These are phyloP conservation scores for Lactarius akahatsu DNA, from an alignment of 768 basidiomycete species.

Conservation along the genomic window DNA sequence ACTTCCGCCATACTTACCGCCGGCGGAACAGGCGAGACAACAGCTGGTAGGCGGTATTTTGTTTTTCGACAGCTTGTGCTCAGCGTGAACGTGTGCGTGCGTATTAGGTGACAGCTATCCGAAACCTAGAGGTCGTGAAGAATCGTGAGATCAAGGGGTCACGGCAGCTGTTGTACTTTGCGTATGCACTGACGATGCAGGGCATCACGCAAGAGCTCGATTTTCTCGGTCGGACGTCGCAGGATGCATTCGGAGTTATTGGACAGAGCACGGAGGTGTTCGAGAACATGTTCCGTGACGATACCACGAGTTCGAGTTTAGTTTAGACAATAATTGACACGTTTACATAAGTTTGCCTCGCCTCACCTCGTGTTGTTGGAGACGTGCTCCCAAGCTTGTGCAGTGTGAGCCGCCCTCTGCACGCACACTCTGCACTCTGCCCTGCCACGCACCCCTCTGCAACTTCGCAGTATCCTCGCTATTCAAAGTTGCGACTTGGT, in stretches of 20 bases:
- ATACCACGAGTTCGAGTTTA: neutral
- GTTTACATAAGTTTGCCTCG: no score
- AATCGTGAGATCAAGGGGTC: slow-evolving; percentile 79
- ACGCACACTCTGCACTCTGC: neutral
- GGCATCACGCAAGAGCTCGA: slow-evolving; percentile 91
- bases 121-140: slow-evolving; percentile 84
- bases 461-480: neutral
- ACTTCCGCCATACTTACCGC: slow-evolving; percentile 94
- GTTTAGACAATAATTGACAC: neutral
- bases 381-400: no score
- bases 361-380: neutral
- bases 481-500: neutral
- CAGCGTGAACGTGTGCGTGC: neutral
- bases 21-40: slow-evolving; percentile 81
- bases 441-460: neutral
- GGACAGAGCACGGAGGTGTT: slow-evolving; percentile 81
- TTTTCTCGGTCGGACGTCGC: slow-evolving; percentile 72
- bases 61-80: neutral
- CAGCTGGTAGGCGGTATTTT: slow-evolving; percentile 54
- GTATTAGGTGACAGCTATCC: slow-evolving; percentile 73
- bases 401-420: neutral
- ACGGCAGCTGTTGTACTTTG: slow-evolving; percentile 86
- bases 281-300: slow-evolving; percentile 63
- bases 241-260: slow-evolving; percentile 91
- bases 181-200: slow-evolving; percentile 92